Base-by-base conservation (phyloP, 163 green algal genomes). In the Smithsoniella earleae region DNA sequence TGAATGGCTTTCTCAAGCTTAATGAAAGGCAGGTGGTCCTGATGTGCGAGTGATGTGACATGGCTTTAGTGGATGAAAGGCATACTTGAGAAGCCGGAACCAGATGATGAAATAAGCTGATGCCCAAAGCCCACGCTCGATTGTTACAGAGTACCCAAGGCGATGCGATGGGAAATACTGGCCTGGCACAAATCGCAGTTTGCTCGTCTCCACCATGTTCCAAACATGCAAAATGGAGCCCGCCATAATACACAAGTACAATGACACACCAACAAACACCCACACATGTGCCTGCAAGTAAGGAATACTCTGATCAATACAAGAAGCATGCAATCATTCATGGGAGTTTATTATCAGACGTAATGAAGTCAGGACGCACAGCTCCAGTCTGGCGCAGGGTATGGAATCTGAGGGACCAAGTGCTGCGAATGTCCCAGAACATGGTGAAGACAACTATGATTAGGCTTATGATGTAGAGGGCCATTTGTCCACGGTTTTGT, bases 11-110 rank as follows among this genome's bases (percentile, higher is more conserved):
- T n/a, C n/a, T n/a, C n/a, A n/a, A n/a, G n/a, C n/a, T n/a, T n/a
- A n/a, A n/a, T n/a, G n/a, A n/a, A n/a, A n/a, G n/a, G n/a, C n/a
- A n/a, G n/a, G n/a, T n/a, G n/a, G n/a, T n/a, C n/a, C n/a, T n/a
- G n/a, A n/a, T n/a, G n/a, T n/a, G n/a, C n/a, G n/a, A n/a, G n/a
- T n/a, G n/a, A n/a, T n/a, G n/a, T n/a, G n/a, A n/a, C n/a, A n/a
- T n/a, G n/a, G n/a, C n/a, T n/a, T n/a, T n/a, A n/a, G n/a, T n/a
- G n/a, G 40, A 49, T 13, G 40, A 49, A 49, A 13, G 40, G 40
- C 40, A 49, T 33, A 69, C 58, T 34, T 33, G n/a, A 69, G 58
- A n/a, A 69, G 58, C 16, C 58, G 58, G 25, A 69, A 69, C 58
- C 58, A 69, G 58, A 69, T 34, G 0, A 33, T 13, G 1, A 69